Conservation (phyloP, 345 rosid genomes). For the Moricandia moricandioides region DNA sequence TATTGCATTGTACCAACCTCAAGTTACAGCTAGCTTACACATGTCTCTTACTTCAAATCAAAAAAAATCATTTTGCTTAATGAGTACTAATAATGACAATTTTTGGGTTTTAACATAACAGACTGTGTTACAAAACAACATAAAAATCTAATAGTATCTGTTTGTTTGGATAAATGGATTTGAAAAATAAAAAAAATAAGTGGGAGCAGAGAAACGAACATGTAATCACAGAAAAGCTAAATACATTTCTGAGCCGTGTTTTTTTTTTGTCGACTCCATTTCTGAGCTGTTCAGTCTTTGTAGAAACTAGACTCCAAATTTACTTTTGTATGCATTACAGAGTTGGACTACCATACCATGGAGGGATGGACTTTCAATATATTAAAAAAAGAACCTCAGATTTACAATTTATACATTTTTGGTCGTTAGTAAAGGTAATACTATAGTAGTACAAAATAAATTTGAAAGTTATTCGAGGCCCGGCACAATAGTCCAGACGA, state of each 20-base stretch:
- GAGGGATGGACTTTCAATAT: not conserved
- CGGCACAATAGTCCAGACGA: conserved; percentile 13
- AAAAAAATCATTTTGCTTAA: not conserved
- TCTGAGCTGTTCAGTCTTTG: conserved; percentile 22
- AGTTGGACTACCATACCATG: not conserved
- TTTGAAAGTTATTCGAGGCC: not conserved
- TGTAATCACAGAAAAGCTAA: conserved; percentile 23
- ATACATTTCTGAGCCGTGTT: conserved; percentile 15
- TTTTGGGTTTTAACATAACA: not conserved
- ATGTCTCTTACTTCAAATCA: not conserved
- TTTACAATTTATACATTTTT: not conserved
- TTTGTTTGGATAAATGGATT: not conserved
- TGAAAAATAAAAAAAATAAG: not conserved
- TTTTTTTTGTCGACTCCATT: too few relatives aligned
- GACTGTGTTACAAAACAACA: not conserved
- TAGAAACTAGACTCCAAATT: not conserved
- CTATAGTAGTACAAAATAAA: not conserved
- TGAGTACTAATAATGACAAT: not conserved
- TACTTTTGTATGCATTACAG: not conserved
- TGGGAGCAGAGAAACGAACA: conserved; percentile 7
- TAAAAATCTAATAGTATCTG: not conserved
- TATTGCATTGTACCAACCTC: conserved; percentile 10
- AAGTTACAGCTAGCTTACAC: conserved; percentile 20
- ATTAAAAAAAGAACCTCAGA: not conserved
- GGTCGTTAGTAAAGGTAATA: conserved; percentile 7